These are phyloP conservation scores for Ceratocystis destructans DNA, from an alignment of 2,329 filamentous ascomycete species.

Conservation along the genomic window DNA sequence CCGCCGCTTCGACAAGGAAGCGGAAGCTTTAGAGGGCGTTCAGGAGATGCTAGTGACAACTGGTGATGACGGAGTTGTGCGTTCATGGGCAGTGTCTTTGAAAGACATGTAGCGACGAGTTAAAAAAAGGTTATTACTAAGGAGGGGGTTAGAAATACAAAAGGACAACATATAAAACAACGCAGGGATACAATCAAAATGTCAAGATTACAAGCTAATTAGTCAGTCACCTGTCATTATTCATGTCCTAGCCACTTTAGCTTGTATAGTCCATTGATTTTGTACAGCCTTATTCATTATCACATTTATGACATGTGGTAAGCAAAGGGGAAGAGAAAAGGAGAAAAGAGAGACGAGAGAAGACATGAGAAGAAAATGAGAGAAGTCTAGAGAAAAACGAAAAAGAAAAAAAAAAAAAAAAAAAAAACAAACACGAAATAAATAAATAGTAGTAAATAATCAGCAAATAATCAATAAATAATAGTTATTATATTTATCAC, in stretches of 20 bases:
- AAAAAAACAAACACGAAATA: too few species aligned
- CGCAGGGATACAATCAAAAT: too few species aligned
- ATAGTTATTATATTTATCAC: too few species aligned
- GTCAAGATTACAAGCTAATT: too few species aligned
- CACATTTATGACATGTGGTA: not conserved
- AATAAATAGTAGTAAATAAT: too few species aligned
- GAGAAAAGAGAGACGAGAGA: not conserved
- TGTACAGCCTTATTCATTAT: conserved; percentile 4
- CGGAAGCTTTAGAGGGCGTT: conserved; percentile 34
- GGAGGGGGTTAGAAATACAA: not conserved
- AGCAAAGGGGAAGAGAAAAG: conserved; percentile 10
- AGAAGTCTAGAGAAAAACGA: conserved; percentile 3
- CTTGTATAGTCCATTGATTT: conserved; percentile 1
- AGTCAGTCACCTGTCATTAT: too few species aligned
- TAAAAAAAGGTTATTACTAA: not conserved
- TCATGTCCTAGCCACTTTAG: not conserved
- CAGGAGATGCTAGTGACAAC: conserved; percentile 86
- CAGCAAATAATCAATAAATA: too few species aligned
- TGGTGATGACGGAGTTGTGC: conserved; percentile 80
- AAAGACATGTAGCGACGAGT: not conserved
- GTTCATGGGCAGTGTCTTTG: conserved; percentile 56
- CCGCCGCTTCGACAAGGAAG: conserved; percentile 53
- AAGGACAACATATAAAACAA: not conserved
- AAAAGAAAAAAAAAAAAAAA: too few species aligned
- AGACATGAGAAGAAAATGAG: conserved; percentile 1